Base-by-base conservation (phyloP, 805 yeast genomes). In the Pichia ethanolica region DNA sequence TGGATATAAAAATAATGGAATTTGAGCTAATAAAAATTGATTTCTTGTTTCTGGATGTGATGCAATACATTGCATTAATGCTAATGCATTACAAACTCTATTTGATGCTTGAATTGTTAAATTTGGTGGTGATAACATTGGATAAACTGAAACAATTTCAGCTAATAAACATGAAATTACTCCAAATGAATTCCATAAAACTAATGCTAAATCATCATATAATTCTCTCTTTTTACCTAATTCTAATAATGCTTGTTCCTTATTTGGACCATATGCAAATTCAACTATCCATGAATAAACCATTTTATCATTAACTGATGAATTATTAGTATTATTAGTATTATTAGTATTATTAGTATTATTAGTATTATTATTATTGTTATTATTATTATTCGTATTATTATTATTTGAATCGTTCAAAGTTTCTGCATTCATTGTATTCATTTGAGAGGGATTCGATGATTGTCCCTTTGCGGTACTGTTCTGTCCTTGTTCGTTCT, bases 131-230 rank as follows among this genome's bases (percentile, higher is more conserved):
- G 87, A 83, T 51, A 91, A 72, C 60, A 83, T 75, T 11, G 99
- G 97, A 65, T 91, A 91, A 6, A 91, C 96, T 3, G 87, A 77
- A 37, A 89, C 83, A 47, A 91, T 89, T 63, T 91, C 99, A 64
- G 88, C 95, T 51, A 91, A 68, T 37, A 91, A 70, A 25, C 89
- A 84, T 3, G 98, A 83, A 95, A 93, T 89, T 11, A 91, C 97
- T 33, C 98, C 99, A 67, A 86, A 90, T 5, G 97, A 87, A 59
- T 91, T 83, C 99, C 99, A 91, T 51, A 91, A 71, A 5, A 91
- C 95, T 38, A 89, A 67, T 0, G 98, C 98, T 51, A 91, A 74
- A 64, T 91, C 98, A 51, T 89, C 97, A 62, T 87, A 91, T 61
- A 89, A 89, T 62, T 91, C 99, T 54, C 99, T 75, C 61, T 90